These are phyloP conservation scores for Microthlaspi erraticum DNA, from an alignment of 345 rosid species.

Conservation along the genomic window DNA sequence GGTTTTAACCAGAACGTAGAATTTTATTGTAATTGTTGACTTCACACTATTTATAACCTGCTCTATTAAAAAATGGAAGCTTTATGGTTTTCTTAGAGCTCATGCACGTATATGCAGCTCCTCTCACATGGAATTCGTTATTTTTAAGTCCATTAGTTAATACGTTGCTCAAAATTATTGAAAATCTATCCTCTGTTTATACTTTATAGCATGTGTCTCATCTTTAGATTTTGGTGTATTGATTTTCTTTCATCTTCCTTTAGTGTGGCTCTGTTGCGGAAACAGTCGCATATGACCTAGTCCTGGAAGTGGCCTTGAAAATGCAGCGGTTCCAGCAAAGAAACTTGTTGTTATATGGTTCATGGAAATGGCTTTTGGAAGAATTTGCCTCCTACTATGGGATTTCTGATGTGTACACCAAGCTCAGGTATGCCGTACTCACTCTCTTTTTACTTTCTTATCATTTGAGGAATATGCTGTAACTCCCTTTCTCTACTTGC, in stretches of 20 bases:
- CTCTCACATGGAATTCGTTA: slow-evolving; percentile 11
- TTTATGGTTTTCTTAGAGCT: slow-evolving; percentile 11
- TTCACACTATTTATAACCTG: slow-evolving; percentile 5
- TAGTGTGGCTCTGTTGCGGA: slow-evolving; percentile 98
- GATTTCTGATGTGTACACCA: slow-evolving; percentile 86
- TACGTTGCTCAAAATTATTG: not conserved
- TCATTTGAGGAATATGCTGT: slow-evolving; percentile 25
- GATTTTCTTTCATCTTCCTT: slow-evolving; percentile 29
- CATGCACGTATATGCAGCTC: slow-evolving; percentile 15
- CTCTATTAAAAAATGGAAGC: not conserved
- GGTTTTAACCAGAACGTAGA: not conserved
- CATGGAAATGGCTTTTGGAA: slow-evolving; percentile 96
- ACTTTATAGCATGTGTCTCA: slow-evolving; percentile 1
- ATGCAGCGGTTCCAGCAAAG: slow-evolving; percentile 90
- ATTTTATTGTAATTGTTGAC: not conserved
- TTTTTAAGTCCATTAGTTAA: not conserved
- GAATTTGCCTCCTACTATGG: slow-evolving; percentile 97
- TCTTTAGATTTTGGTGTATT: slow-evolving; percentile 31
- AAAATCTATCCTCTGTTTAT: not conserved
- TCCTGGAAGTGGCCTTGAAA: slow-evolving; percentile 89
- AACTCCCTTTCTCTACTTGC: slow-evolving; percentile 16
- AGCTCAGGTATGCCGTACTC: slow-evolving; percentile 63
- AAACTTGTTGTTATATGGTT: slow-evolving; percentile 74
- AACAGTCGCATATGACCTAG: slow-evolving; percentile 95
- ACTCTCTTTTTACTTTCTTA: slow-evolving; percentile 6